Conservation (phyloP, 768 basidiomycete genomes). For the Agaricus bisporus region DNA sequence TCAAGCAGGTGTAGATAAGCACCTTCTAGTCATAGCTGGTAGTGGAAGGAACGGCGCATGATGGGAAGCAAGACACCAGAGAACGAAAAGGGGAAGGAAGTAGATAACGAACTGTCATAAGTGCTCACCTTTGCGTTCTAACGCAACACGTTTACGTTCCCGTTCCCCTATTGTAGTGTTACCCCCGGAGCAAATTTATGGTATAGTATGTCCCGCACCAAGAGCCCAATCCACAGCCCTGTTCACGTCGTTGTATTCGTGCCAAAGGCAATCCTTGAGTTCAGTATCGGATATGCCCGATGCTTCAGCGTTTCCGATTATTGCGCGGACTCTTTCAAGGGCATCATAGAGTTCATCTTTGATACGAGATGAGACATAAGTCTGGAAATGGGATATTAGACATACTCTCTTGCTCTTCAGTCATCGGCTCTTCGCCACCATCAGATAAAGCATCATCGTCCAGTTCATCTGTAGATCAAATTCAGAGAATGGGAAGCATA, state of each 20-base stretch:
- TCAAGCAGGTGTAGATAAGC: slow-evolving; percentile 37
- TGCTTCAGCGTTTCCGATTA: slow-evolving; percentile 59
- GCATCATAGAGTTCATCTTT: slow-evolving; percentile 65
- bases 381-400: slow-evolving; percentile 6
- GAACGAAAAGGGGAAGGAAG: slow-evolving; percentile 21
- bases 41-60: slow-evolving; percentile 21
- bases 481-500: slow-evolving; percentile 6
- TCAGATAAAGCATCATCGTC: slow-evolving; percentile 78
- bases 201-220: slow-evolving; percentile 41
- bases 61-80: slow-evolving; percentile 23
- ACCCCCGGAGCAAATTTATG: background rate
- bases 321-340: slow-evolving; percentile 56
- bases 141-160: slow-evolving; percentile 52
- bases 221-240: slow-evolving; percentile 68
- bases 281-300: slow-evolving; percentile 68
- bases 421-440: slow-evolving; percentile 73
- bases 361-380: slow-evolving; percentile 9
- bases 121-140: slow-evolving; percentile 83
- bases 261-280: slow-evolving; percentile 81
- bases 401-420: slow-evolving; percentile 76
- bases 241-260: slow-evolving; percentile 81
- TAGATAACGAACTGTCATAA: slow-evolving; percentile 15
- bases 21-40: slow-evolving; percentile 47
- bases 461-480: slow-evolving; percentile 60
- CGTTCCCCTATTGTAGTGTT: slow-evolving; percentile 52